phyloP scores from a whole-genome alignment of 768 basidiomycete species.

The Tulasnella sp. region DNA sequence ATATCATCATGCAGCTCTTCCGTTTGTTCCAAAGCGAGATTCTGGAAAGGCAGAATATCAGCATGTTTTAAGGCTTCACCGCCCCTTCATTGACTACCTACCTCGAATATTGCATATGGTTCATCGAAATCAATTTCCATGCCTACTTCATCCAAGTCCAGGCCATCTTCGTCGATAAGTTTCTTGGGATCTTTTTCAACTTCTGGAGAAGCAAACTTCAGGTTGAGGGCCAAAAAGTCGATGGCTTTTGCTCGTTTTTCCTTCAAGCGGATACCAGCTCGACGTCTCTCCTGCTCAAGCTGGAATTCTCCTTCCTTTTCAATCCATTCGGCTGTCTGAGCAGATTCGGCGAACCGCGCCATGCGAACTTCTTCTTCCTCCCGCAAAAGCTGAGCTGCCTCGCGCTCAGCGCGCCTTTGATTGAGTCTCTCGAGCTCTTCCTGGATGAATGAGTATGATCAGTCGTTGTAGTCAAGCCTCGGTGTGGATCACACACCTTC shows the following conservation, averaged over 20 bases:
- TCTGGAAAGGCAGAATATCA: slow-evolving; percentile 40
- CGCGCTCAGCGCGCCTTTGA: slow-evolving; percentile 80
- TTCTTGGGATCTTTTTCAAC: slow-evolving; percentile 42
- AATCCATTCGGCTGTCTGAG: slow-evolving; percentile 97
- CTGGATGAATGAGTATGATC: slow-evolving; percentile 21
- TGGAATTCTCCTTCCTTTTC: slow-evolving; percentile 96
- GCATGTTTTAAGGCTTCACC: background rate
- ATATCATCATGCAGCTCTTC: slow-evolving; percentile 94
- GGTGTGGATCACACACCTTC: slow-evolving; percentile 36
- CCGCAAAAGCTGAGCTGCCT: slow-evolving; percentile 75
- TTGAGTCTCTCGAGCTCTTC: slow-evolving; percentile 92
- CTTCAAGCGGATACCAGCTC: slow-evolving; percentile 89
- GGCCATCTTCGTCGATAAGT: slow-evolving; percentile 50
- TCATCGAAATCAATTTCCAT: slow-evolving; percentile 98
- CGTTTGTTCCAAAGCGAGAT: slow-evolving; percentile 76
- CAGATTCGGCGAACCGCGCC: slow-evolving; percentile 84
- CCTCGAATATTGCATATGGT: slow-evolving; percentile 95
- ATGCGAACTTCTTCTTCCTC: slow-evolving; percentile 91
- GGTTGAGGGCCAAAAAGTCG: slow-evolving; percentile 92
- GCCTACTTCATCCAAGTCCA: slow-evolving; percentile 70
- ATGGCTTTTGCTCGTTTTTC: slow-evolving; percentile 98
- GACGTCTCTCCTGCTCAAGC: slow-evolving; percentile 81
- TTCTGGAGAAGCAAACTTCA: slow-evolving; percentile 71
- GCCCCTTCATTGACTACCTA: slow-evolving; percentile 35
- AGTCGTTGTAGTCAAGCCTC: background rate